A percentile compares a stretch with the other conserved stretches of the same genome.
Evolutionary conservation across 176 grass and related monocot species (phyloP).

Genomic region (Oryza officinalis): DNA sequence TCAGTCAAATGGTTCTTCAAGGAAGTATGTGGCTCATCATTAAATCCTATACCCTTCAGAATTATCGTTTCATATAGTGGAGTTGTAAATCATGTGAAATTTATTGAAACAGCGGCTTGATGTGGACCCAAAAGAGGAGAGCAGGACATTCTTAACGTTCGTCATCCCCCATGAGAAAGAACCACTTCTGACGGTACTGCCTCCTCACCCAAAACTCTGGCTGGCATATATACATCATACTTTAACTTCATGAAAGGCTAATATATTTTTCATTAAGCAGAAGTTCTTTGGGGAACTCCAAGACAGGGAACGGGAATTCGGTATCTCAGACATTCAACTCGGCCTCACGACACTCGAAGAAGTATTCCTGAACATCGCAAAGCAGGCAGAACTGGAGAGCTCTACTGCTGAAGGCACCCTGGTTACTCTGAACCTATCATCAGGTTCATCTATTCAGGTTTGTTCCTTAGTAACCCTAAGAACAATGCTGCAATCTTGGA

Average conservation of each 20-base stretch:
- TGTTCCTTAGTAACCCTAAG: conserved; percentile 11
- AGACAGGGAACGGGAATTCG: conserved; percentile 82
- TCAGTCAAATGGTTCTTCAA: conserved; percentile 83
- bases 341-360: conserved; percentile 93
- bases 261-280: conserved; percentile 45
- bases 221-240: background rate
- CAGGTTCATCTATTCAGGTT: conserved; percentile 86
- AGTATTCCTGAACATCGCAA: conserved; percentile 95
- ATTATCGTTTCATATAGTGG: background rate
- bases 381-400: conserved; percentile 86
- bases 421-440: conserved; percentile 67
- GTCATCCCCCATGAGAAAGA: conserved; percentile 88
- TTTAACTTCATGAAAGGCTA: conserved; percentile 9
- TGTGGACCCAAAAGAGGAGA: conserved; percentile 84
- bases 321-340: conserved; percentile 93
- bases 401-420: conserved; percentile 74
- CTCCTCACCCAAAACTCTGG: conserved; percentile 22
- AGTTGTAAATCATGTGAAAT: conserved; percentile 17
- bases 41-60: conserved; percentile 7
- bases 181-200: conserved; percentile 72
- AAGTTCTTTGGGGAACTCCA: conserved; percentile 82
- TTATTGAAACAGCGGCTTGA: conserved; percentile 54
- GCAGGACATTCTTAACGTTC: conserved; percentile 86
- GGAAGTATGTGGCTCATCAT: conserved; percentile 53
- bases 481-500: background rate